These are phyloP conservation scores for Voacanga thouarsii DNA, from an alignment of 257 asterid species.

Conservation along the genomic window DNA sequence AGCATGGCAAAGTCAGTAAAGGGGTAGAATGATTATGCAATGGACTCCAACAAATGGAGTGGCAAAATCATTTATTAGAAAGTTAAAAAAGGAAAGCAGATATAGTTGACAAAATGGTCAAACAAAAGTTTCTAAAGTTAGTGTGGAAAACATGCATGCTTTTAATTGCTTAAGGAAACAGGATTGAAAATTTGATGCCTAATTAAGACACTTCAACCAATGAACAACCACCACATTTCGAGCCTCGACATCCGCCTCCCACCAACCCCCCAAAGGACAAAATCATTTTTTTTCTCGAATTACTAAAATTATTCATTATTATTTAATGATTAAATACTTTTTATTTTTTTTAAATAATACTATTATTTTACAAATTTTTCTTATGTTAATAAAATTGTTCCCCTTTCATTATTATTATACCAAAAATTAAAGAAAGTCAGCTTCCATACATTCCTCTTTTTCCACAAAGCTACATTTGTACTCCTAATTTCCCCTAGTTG, in stretches of 20 bases:
- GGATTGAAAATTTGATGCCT: background rate
- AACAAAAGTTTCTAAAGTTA: background rate
- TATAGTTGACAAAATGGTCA: background rate
- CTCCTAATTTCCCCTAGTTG: too few relatives aligned
- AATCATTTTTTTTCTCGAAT: background rate
- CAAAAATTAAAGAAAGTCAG: too few relatives aligned
- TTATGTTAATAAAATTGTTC: too few relatives aligned
- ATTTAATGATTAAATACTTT: too few relatives aligned
- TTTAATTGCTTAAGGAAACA: background rate
- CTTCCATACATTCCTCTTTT: too few relatives aligned
- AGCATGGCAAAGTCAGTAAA: background rate
- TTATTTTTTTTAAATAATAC: too few relatives aligned
- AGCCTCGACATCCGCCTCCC: background rate
- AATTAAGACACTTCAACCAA: background rate
- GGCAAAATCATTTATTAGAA: background rate
- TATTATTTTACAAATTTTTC: too few relatives aligned
- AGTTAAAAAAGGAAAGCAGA: background rate
- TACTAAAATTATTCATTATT: too few relatives aligned
- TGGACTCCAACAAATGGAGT: background rate
- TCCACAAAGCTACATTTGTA: too few relatives aligned
- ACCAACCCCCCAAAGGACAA: background rate
- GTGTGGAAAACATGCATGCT: background rate
- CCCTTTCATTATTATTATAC: too few relatives aligned
- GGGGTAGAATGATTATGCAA: background rate
- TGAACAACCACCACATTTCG: background rate